Evolutionary conservation across 306 rosid species (phyloP).

Genomic region (Cicer chorassanicum): DNA sequence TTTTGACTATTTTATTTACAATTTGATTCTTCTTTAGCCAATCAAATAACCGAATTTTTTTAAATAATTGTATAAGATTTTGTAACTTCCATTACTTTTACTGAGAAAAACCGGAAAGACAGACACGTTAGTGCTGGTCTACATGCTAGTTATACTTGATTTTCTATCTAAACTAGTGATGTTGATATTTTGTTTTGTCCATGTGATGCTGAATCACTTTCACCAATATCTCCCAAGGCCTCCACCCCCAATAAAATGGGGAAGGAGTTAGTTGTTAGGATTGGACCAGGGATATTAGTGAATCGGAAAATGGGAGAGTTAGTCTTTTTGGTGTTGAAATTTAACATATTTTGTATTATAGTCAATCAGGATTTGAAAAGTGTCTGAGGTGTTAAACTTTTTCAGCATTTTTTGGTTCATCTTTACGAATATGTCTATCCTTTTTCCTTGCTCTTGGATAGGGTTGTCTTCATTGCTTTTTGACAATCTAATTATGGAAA

Average conservation of each 20-base stretch:
- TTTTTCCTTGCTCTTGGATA: slow-evolving; percentile 28
- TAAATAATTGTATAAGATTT: too few relatives aligned
- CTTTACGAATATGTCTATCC: neutral
- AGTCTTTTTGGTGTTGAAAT: slow-evolving; percentile 12
- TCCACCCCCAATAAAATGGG: neutral
- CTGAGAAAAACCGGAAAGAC: too few relatives aligned
- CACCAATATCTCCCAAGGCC: neutral
- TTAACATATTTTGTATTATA: neutral
- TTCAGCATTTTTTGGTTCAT: slow-evolving; percentile 25
- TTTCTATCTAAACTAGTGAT: slow-evolving; percentile 26
- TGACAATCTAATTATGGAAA: neutral
- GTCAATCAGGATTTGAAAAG: slow-evolving; percentile 4
- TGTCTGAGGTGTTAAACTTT: neutral
- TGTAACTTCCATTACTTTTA: too few relatives aligned
- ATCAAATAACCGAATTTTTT: too few relatives aligned
- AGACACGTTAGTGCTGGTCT: too few relatives aligned
- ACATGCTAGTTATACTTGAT: neutral
- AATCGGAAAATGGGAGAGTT: slow-evolving; percentile 7
- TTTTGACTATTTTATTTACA: too few relatives aligned
- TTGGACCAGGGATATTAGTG: neutral
- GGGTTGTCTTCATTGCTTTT: slow-evolving; percentile 19
- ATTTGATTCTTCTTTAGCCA: too few relatives aligned
- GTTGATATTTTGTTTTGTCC: slow-evolving; percentile 22
- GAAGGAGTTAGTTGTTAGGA: slow-evolving; percentile 7
- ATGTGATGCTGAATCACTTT: slow-evolving; percentile 17